Base-by-base conservation (phyloP, 2,329 filamentous ascomycete genomes). In the Trichophaea hybrida region DNA sequence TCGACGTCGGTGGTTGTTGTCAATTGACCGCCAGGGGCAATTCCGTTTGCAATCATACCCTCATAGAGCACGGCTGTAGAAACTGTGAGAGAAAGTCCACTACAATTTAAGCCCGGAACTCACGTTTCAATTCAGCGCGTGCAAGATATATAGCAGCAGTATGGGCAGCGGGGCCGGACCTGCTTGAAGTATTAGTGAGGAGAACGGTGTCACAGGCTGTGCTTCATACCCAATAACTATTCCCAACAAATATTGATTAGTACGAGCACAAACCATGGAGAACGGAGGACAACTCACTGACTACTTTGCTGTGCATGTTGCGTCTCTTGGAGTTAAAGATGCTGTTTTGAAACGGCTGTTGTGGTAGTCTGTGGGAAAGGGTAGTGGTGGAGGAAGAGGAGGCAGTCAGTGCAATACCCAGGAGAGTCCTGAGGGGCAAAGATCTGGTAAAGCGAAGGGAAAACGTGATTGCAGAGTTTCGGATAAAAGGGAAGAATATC, bases 1-100 rank as follows among this genome's bases (percentile, higher is more conserved):
- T 98, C 93, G 61, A 98, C 83, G 68, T 98, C 94, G 70, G 94
- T 97, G 58, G 93, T 98, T 32, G 94, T 98, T 58, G 94, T 98
- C 68, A 98, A 80, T 78, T 98, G 93, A 60, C 93, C 93, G 68
- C 93, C 93, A 49, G 93, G 88, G 5, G 93, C 93, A 69, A 94
- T 94, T 70, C 91, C 93, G 71, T 96, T 93, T 69, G 93, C 93
- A 73, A 98, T 83, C 80, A 98, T 95, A 68, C 93, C 93, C 76
- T 98, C 93, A 73, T 97, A 98, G 68, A 98, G 79, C 64, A 96
- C 86, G 64, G 93, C 82, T 82, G 64, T 6, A 50, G 38, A n/a
- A 24, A 31, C 37, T 35, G n/a, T 12, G 37, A 40, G 3, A 58
- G n/a, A 38, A 54, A 37, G 61, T 73, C 59, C 72, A 69, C 54